Percentiles rank a stretch among this genome's conserved stretches.
These are phyloP conservation scores for Penicillium cataractarum DNA, from an alignment of 495 filamentous ascomycete species.

Conservation along the genomic window DNA sequence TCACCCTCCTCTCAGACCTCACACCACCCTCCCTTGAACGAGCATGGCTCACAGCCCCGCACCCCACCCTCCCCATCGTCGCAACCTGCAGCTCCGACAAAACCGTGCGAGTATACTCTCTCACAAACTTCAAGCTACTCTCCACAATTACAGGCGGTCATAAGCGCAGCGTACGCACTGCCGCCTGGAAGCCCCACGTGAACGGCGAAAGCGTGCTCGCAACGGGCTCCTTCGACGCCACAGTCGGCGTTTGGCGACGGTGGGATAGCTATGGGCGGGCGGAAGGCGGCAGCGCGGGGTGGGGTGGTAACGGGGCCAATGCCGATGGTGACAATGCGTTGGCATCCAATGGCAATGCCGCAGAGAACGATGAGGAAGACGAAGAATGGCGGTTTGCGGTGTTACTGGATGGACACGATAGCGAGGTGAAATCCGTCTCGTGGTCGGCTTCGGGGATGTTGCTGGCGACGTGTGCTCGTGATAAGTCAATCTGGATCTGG, in stretches of 20 bases:
- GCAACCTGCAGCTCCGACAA: slow-evolving; percentile 88
- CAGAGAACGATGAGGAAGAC: slow-evolving; percentile 60
- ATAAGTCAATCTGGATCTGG: slow-evolving; percentile 99
- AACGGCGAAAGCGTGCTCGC: slow-evolving; percentile 74
- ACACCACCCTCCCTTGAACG: slow-evolving; percentile 71
- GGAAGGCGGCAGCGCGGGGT: slow-evolving; percentile 30
- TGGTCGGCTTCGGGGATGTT: slow-evolving; percentile 80
- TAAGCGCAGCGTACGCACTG: slow-evolving; percentile 78
- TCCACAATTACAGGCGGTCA: slow-evolving; percentile 84
- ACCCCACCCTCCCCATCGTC: slow-evolving; percentile 84
- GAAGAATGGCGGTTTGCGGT: slow-evolving; percentile 88
- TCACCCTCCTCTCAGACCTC: slow-evolving; percentile 41
- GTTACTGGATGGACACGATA: slow-evolving; percentile 90
- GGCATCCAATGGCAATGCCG: not conserved
- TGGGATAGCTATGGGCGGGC: slow-evolving; percentile 52
- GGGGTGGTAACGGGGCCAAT: not conserved
- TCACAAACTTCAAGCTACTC: slow-evolving; percentile 75
- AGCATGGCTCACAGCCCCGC: slow-evolving; percentile 81
- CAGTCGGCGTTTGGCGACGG: slow-evolving; percentile 84
- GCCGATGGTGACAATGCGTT: not conserved
- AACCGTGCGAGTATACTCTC: slow-evolving; percentile 83
- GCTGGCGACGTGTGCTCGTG: slow-evolving; percentile 85
- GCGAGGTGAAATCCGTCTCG: slow-evolving; percentile 84
- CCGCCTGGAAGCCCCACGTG: slow-evolving; percentile 80
- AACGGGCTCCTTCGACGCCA: slow-evolving; percentile 88